phyloP scores from a whole-genome alignment of 352 stramenopile genomes.

The Blastocystis sp. region DNA sequence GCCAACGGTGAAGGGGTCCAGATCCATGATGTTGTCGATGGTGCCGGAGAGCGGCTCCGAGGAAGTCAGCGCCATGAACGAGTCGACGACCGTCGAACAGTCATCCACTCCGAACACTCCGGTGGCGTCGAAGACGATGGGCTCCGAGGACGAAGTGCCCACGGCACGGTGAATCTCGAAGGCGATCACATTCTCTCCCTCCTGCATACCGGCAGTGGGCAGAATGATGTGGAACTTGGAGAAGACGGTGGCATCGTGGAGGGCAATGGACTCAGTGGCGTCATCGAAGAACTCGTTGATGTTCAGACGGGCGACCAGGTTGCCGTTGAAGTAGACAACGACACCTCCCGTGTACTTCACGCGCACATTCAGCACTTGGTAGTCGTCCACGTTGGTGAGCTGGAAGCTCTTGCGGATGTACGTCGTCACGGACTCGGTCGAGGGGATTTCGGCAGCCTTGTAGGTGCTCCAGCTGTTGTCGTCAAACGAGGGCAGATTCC shows the following conservation, averaged over 20 bases:
- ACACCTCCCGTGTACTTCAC: conserved; percentile 6
- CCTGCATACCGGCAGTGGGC: not conserved
- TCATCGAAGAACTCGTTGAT: conserved; percentile 25
- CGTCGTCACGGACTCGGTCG: not conserved
- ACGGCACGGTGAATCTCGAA: conserved; percentile 39
- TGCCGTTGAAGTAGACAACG: conserved; percentile 25
- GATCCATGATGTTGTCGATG: not conserved
- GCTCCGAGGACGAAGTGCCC: not conserved
- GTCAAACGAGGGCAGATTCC: not conserved
- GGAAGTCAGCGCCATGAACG: not conserved
- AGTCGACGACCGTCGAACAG: not conserved
- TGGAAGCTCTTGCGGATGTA: conserved; percentile 14
- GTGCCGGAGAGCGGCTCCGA: not conserved
- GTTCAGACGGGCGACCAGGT: conserved; percentile 14
- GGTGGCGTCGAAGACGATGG: not conserved
- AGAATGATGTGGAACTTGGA: conserved; percentile 43
- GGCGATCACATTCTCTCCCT: conserved; percentile 14
- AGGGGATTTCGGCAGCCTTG: not conserved
- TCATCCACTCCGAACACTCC: conserved; percentile 8
- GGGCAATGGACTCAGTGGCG: not conserved
- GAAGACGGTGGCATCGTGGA: not conserved
- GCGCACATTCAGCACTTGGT: conserved; percentile 31
- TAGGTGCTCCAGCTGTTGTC: not conserved
- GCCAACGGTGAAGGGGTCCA: not conserved
- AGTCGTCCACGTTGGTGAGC: not conserved